Evolutionary conservation across 352 stramenopile genomes (phyloP), one percentile per base, ranked within the genome.

Genomic region (Phytophthora constricta): DNA sequence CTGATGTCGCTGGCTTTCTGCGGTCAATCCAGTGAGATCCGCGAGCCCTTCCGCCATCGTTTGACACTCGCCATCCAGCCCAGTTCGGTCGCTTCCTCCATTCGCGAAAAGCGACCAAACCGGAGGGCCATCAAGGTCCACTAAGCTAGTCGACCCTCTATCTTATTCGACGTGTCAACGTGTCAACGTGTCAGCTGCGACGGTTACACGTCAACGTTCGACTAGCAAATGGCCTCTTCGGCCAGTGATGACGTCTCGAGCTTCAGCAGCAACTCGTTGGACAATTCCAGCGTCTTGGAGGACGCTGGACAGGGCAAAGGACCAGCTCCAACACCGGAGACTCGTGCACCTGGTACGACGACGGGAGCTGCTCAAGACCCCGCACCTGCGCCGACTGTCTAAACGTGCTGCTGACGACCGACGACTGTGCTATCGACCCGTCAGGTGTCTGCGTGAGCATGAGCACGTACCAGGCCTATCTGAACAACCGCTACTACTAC

Each of bases 401-500:
- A 13, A 75, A 80, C 54, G 63, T 74, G 37, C 43, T 70, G 31
- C 64, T 75, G 17, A 62, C 34, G 5, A 47, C 49, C 8, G 46
- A 62, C 28, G 43, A 68, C 52, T 86, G 77, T 58, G 72, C 60
- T 20, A 58, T 86, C 39, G 62, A 75, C 34, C 64, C 68, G 13
- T 45, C 47, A 34, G 75, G 77, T 46, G 68, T 53, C 23, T 86
- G 77, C 22, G 75, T 86, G 49, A 82, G 70, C 39, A 69, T 73
- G 58, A 59, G 25, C 16, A 17, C 66, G 14, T 81, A 81, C 57
- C 54, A 77, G 45, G 43, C 48, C 25, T 81, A 81, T 42, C 26
- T 70, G 48, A 56, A 65, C 62, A 60, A 68, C 48, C 76, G 76
- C 17, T 74, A 73, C 65, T 84, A 84, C 63, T 84, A 84, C 63